Evolutionary conservation across 2,329 filamentous ascomycete species (phyloP).

Genomic region (Claviceps cyperi): DNA sequence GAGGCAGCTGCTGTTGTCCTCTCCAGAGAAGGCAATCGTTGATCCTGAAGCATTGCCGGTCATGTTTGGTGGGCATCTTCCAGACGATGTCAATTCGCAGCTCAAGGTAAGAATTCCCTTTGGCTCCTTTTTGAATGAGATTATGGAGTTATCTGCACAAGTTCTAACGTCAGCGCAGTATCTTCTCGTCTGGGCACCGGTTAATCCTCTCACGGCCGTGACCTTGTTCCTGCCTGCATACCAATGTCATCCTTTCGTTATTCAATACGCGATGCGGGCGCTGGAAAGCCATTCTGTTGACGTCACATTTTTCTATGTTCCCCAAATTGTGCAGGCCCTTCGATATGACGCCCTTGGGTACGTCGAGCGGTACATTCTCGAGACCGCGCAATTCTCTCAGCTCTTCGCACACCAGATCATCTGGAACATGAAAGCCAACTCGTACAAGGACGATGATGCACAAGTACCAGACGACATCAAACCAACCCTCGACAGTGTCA

Average conservation of each 20-base stretch:
- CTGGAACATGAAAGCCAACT: constrained; percentile 99
- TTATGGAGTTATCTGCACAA: background rate
- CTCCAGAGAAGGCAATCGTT: constrained; percentile 66
- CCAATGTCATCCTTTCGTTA: constrained; percentile 77
- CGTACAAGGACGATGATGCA: constrained; percentile 92
- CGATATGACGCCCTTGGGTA: constrained; percentile 90
- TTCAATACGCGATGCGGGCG: constrained; percentile 94
- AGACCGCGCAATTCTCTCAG: constrained; percentile 96
- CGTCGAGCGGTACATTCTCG: constrained; percentile 88
- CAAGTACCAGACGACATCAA: constrained; percentile 84
- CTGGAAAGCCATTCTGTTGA: constrained; percentile 92
- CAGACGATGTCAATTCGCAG: constrained; percentile 62
- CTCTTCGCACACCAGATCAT: constrained; percentile 98
- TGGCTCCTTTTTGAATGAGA: background rate
- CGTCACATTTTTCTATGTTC: constrained; percentile 96
- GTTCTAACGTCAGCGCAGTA: constrained; percentile 38
- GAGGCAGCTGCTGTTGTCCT: constrained; percentile 64
- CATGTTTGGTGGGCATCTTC: constrained; percentile 62
- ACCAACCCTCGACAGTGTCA: constrained; percentile 82
- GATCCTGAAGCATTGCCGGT: constrained; percentile 75
- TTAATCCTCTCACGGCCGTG: constrained; percentile 84
- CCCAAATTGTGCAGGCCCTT: constrained; percentile 90
- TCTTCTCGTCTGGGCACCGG: constrained; percentile 79
- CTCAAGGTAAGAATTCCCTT: constrained; percentile 50
- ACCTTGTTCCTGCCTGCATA: constrained; percentile 89